These are phyloP conservation scores for Cystobasidium pallidum DNA, from an alignment of 1,284 basidiomycete genomes.

Conservation along the genomic window DNA sequence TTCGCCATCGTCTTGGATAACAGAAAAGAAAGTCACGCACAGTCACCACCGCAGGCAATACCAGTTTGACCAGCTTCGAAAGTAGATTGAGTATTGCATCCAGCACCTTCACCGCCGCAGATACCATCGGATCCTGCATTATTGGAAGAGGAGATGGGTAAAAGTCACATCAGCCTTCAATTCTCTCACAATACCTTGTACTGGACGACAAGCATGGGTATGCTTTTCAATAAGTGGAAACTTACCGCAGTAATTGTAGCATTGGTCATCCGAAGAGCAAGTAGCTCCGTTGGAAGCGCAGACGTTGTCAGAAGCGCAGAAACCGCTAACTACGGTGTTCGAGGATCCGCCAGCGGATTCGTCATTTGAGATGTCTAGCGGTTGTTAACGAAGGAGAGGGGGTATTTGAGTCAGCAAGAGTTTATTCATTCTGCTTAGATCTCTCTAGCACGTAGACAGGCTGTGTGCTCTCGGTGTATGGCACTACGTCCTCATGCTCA, in stretches of 20 bases:
- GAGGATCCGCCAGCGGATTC: slow-evolving; percentile 26
- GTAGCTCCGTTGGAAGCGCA: slow-evolving; percentile 40
- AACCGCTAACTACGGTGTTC: slow-evolving; percentile 32
- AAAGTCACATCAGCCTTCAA: too few species aligned
- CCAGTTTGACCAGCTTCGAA: slow-evolving; percentile 38
- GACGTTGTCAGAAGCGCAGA: slow-evolving; percentile 32
- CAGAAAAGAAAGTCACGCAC: slow-evolving; percentile 8
- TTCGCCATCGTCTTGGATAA: not conserved
- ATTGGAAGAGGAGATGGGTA: not conserved
- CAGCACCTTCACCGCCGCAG: slow-evolving; percentile 38
- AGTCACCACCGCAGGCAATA: slow-evolving; percentile 35
- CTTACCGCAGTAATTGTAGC: slow-evolving; percentile 45
- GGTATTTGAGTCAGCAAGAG: not conserved
- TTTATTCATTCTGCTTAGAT: not conserved
- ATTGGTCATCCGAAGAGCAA: slow-evolving; percentile 32
- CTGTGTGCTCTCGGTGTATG: too few species aligned
- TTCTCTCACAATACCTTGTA: too few species aligned
- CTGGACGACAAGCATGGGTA: too few species aligned
- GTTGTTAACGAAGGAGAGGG: not conserved
- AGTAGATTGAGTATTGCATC: slow-evolving; percentile 36
- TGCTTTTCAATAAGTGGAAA: too few species aligned
- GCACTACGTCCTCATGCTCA: too few species aligned
- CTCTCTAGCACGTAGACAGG: too few species aligned
- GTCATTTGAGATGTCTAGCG: slow-evolving; percentile 38
- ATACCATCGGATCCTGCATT: slow-evolving; percentile 31